Evolutionary conservation across 176 grass and related monocot species (phyloP), one percentile per base, ranked within the genome.

Genomic region (Typha latifolia): DNA sequence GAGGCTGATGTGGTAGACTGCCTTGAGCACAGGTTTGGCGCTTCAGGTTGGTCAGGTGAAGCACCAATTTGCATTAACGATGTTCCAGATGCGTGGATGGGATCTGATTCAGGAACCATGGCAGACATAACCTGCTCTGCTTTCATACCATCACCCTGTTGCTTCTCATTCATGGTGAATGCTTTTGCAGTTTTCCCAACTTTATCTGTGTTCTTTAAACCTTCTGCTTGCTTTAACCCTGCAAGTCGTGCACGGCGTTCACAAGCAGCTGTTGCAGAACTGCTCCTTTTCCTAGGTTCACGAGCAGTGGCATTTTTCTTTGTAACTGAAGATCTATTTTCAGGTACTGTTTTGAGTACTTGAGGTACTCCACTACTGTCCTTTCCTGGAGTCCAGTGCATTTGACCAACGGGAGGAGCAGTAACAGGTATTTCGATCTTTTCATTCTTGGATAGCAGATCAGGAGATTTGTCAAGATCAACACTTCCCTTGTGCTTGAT

Each of bases 211-310:
- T 63, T 83, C 61, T 72, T 75, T 1, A 2, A n/a, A 29, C 72
- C 75, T 72, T 86, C 84, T 61, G 61, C 51, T 32, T 81, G 77
- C 65, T 91, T 91, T 14, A 61, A 74, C 52, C 47, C 88, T 67
- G 84, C 72, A 73, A 73, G 74, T 70, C 74, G 84, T 76, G 75
- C 68, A 74, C 74, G 81, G 0, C 75, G 84, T 79, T 87, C 84
- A 70, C 18, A 73, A 31, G 84, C 78, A 67, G 75, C 84, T 37
- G 88, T 79, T 66, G 78, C 70, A 67, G 81, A 84, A 73, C 61
- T 81, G 80, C 70, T 91, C 51, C 74, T 47, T 49, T 52, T 68
- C 59, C 49, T 53, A 59, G 81, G 71, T 72, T 89, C 86, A 12
- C 63, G 56, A 56, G 72, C 69, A 56, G 78, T 48, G 5, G 71